Conservation (phyloP, 1,284 basidiomycete species). For the Rhodotorula glutinis region DNA sequence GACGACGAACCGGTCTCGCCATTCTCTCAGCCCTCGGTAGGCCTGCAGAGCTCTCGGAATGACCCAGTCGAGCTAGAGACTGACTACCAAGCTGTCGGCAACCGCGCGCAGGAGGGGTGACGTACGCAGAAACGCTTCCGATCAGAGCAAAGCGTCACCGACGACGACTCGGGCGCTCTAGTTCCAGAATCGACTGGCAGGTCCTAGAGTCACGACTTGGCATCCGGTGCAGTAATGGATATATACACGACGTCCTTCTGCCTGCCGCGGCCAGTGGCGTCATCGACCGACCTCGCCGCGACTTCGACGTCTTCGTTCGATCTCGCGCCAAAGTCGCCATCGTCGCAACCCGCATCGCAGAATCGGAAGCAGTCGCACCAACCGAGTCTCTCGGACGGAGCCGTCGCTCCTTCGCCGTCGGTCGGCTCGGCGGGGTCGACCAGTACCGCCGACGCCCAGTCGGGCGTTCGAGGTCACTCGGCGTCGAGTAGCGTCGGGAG, state of each 20-base stretch:
- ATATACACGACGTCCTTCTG: slow-evolving; percentile 89
- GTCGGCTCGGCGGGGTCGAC: not conserved
- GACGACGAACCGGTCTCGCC: not conserved
- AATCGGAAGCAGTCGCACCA: slow-evolving; percentile 4
- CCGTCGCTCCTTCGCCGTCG: not conserved
- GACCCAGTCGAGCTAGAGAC: no score
- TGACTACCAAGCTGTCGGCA: no score
- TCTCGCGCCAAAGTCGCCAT: slow-evolving; percentile 7
- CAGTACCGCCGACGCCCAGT: not conserved
- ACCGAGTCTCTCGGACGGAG: slow-evolving; percentile 14
- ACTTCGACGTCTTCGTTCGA: slow-evolving; percentile 38
- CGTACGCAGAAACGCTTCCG: no score
- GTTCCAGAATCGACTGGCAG: no score
- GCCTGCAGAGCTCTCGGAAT: no score
- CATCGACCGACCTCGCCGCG: slow-evolving; percentile 41
- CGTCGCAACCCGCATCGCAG: not conserved
- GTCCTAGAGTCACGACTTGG: no score
- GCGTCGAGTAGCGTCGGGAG: slow-evolving; percentile 4
- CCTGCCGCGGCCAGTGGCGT: slow-evolving; percentile 68
- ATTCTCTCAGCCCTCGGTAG: not conserved
- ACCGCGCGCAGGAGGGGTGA: no score
- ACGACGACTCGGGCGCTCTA: no score
- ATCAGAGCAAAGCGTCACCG: no score
- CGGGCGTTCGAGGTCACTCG: slow-evolving; percentile 1
- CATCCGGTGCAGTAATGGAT: slow-evolving; percentile 54